Base-by-base conservation (phyloP, 805 yeast genomes). In the Starmerella vaccinii region DNA sequence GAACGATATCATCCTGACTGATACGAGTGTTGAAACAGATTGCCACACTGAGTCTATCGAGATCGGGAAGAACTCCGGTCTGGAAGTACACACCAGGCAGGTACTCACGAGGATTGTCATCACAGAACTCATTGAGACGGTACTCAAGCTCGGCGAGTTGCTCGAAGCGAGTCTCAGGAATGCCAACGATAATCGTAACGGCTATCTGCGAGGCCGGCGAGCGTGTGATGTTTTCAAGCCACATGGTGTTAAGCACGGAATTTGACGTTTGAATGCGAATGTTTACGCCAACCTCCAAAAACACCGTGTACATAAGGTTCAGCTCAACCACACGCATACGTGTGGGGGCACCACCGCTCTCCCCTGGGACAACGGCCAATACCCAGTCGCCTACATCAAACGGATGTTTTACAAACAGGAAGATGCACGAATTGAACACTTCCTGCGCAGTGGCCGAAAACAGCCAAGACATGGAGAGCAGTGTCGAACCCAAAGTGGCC, bases 381-480 rank as follows among this genome's bases (percentile, higher is more conserved):
- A 68, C 67, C 41, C 65, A 49, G 41, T 69, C 73, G n/a, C 72
- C 72, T 8, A 67, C 65, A 51, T 69, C 73, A 45, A 59, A 61
- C 4, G 73, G 73, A 49, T 69, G 73, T 61, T 69, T 69, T 44
- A 67, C 71, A 45, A 69, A 69, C 49, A 69, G 49, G 52, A 66
- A 69, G 13, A 69, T 63, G 51, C 70, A 66, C 4, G 71, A 63
- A 19, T 65, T 61, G 42, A 70, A 60, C n/a, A 69, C 55, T 51
- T 69, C 73, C 48, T 66, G 70, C 15, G 65, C 62, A 10, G 71
- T 65, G 21, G 65, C 54, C 4, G 68, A 55, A 47, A 69, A 66
- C 38, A 70, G 60, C 54, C 67, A 69, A 12, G 73, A 67, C 35
- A 69, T 49, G 4, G 71, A 69, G 33, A 69, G 61, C 29, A 69